phyloP scores from a whole-genome alignment of 2,329 filamentous ascomycete genomes.

The Botryotinia convoluta region DNA sequence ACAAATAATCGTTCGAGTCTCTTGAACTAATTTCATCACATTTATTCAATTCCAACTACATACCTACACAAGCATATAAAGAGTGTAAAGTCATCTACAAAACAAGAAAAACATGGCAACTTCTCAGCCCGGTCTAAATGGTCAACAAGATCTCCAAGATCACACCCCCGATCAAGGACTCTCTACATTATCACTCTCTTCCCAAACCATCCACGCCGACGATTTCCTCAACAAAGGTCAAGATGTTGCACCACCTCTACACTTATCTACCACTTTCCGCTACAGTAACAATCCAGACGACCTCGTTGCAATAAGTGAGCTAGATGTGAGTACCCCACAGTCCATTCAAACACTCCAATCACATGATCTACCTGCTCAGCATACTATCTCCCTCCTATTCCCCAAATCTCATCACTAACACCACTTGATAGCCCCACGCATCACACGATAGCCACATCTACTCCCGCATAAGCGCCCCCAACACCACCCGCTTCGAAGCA shows the following conservation, averaged over 20 bases:
- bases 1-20: background rate
- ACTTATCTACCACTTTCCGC: conserved; percentile 88
- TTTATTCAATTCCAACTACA: background rate
- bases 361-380: conserved; percentile 26
- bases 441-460: conserved; percentile 71
- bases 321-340: conserved; percentile 49
- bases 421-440: conserved; percentile 35
- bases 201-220: conserved; percentile 78
- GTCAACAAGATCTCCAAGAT: conserved; percentile 24
- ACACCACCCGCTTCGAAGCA: conserved; percentile 79
- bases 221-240: conserved; percentile 69
- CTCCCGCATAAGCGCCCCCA: conserved; percentile 76
- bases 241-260: conserved; percentile 84
- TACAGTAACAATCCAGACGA: conserved; percentile 70
- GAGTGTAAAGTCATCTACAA: background rate
- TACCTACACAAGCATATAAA: background rate
- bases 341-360: conserved; percentile 16
- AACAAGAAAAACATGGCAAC: conserved; percentile 26
- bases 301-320: conserved; percentile 53
- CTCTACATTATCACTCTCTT: conserved; percentile 55
- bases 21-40: background rate
- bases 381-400: background rate
- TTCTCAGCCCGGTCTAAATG: conserved; percentile 22
- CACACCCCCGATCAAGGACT: conserved; percentile 24
- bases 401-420: conserved; percentile 39